Conservation (phyloP, 2,329 filamentous ascomycete species). For the Trichoderma semiorbis region DNA sequence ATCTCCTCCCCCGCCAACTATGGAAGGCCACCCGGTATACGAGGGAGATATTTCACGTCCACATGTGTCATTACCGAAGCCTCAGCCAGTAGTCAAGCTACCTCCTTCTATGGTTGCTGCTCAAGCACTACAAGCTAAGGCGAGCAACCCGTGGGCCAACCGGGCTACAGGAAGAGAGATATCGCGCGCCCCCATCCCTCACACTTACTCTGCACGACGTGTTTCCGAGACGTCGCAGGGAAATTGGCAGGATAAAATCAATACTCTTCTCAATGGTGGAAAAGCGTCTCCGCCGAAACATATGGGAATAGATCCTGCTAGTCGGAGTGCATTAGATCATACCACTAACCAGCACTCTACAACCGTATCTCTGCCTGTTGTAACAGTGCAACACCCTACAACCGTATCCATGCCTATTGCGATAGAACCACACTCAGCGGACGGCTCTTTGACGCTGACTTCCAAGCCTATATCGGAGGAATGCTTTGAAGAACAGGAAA, state of each 20-base stretch:
- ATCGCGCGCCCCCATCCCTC: conserved; percentile 25
- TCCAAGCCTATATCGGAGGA: conserved; percentile 72
- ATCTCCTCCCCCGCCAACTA: conserved; percentile 69
- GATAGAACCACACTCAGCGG: conserved; percentile 25
- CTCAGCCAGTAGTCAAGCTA: conserved; percentile 74
- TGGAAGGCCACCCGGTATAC: conserved; percentile 68
- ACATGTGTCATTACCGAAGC: conserved; percentile 65
- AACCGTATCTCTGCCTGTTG: conserved; percentile 64
- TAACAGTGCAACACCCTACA: conserved; percentile 20
- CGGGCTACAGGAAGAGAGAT: conserved; percentile 33
- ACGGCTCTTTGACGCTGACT: conserved; percentile 44
- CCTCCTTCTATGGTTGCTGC: conserved; percentile 51
- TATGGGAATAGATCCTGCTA: conserved; percentile 64
- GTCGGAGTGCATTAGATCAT: conserved; percentile 63
- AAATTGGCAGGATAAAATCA: conserved; percentile 80
- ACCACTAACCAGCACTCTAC: conserved; percentile 47
- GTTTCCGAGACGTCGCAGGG: conserved; percentile 37
- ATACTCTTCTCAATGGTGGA: conserved; percentile 68
- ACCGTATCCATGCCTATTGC: conserved; percentile 61
- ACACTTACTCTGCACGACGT: conserved; percentile 21
- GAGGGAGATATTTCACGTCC: conserved; percentile 63
- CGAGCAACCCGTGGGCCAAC: conserved; percentile 36
- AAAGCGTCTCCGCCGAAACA: conserved; percentile 59
- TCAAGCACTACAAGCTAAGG: conserved; percentile 26
- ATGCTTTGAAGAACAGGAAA: conserved; percentile 78